Conservation (phyloP, 2,329 filamentous ascomycete genomes). For the Fusarium sublunatum region DNA sequence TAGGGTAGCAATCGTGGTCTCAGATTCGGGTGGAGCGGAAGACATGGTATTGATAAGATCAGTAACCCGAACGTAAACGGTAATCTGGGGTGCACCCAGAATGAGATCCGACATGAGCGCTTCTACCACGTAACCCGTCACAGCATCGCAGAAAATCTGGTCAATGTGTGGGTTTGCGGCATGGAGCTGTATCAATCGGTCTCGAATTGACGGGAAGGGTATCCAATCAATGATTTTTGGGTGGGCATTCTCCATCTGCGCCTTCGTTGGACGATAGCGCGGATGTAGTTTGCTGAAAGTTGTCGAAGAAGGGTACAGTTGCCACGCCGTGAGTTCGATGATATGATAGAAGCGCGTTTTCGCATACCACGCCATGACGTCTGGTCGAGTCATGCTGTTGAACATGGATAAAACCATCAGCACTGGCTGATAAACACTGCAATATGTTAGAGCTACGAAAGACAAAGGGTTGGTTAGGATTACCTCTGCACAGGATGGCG, state of each 20-base stretch:
- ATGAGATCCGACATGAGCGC: constrained; percentile 47
- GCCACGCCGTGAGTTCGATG: constrained; percentile 50
- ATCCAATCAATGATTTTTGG: constrained; percentile 50
- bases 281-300: constrained; percentile 47
- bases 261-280: constrained; percentile 45
- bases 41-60: constrained; percentile 48
- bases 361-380: constrained; percentile 54
- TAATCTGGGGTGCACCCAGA: constrained; percentile 40
- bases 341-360: constrained; percentile 53
- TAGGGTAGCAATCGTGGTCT: constrained; percentile 15
- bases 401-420: constrained; percentile 50
- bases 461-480: background rate
- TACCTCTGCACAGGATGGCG: constrained; percentile 33
- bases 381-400: constrained; percentile 51
- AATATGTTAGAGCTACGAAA: background rate
- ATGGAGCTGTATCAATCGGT: constrained; percentile 47
- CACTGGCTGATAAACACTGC: constrained; percentile 46
- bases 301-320: constrained; percentile 45
- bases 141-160: constrained; percentile 50
- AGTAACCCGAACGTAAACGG: constrained; percentile 47
- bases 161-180: constrained; percentile 49
- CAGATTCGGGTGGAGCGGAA: background rate
- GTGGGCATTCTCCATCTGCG: constrained; percentile 42
- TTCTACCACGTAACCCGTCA: constrained; percentile 50
- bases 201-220: constrained; percentile 47